Base-by-base conservation (phyloP, 768 basidiomycete species). In the Postia placenta region DNA sequence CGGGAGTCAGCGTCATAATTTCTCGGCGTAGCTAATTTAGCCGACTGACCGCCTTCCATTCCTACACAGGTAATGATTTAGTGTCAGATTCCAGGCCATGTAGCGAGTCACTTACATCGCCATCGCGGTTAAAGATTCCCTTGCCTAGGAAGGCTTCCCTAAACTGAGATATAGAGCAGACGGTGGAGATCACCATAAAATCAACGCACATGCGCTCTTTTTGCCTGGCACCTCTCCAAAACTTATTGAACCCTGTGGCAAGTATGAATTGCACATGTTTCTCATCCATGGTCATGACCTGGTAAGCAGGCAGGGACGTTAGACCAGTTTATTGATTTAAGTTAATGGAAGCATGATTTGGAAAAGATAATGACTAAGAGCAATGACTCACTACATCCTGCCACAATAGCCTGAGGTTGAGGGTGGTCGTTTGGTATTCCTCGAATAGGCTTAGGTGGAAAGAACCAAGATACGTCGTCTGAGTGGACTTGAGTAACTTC, bases 101-200 rank as follows among this genome's bases (percentile, higher is more conserved):
- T 7, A 33, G 30, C 15, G 30, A 52, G 43, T 19, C 35, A 53
- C 70, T 65, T 60, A 80, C 81, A 65, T 81, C 78, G 56, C 83
- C 85, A 61, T 87, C 86, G 14, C 85, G 74, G 54, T 87, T 87
- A 64, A 89, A 89, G 33, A 89, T 87, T 2, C 86, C 85, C 53
- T 76, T 70, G 3, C 87, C 87, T n/a, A 88, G 69, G 60, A 86
- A 82, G 9, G 70, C 70, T 50, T 73, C 71, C 55, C 71, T 72
- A 25, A 35, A 33, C 26, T 45, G 15, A 12, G 43, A 49, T 20
- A 46, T 33, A 15, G n/a, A n/a, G n/a, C n/a, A n/a, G n/a, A n/a
- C n/a, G 28, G 5, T 23, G 12, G 17, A 38, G 9, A 33, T 11
- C 12, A 24, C 17, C 17, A 3, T 24, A 9, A 5, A 15, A 28